These are phyloP conservation scores for Colletotrichum lini DNA, from an alignment of 2,329 filamentous ascomycete genomes.

Conservation along the genomic window DNA sequence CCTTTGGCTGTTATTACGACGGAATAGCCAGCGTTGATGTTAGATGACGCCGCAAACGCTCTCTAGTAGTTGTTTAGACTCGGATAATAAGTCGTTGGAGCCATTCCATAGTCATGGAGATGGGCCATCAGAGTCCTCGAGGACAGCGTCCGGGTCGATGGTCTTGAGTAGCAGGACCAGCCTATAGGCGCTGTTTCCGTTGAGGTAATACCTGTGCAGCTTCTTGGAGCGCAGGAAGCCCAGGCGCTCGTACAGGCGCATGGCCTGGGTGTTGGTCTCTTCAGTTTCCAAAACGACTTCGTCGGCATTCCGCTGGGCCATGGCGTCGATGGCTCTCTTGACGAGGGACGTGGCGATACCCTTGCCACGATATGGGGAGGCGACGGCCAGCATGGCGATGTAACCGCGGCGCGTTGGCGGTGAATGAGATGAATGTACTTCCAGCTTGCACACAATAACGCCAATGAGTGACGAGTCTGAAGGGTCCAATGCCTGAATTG, in stretches of 20 bases:
- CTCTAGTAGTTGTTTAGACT: background rate
- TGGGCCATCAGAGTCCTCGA: slow-evolving; percentile 53
- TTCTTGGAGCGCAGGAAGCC: slow-evolving; percentile 95
- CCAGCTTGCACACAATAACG: slow-evolving; percentile 95
- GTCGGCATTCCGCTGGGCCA: slow-evolving; percentile 87
- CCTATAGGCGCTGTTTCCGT: slow-evolving; percentile 94
- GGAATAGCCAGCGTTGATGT: background rate
- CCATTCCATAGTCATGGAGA: slow-evolving; percentile 32
- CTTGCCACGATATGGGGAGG: slow-evolving; percentile 81
- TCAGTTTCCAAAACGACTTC: slow-evolving; percentile 98
- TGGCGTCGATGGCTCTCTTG: slow-evolving; percentile 90
- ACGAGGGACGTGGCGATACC: slow-evolving; percentile 93
- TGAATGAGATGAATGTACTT: slow-evolving; percentile 88
- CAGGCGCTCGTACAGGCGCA: slow-evolving; percentile 92
- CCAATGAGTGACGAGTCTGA: slow-evolving; percentile 79
- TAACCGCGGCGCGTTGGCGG: slow-evolving; percentile 84
- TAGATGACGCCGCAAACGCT: slow-evolving; percentile 9
- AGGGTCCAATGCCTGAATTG: slow-evolving; percentile 70
- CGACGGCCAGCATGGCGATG: slow-evolving; percentile 98
- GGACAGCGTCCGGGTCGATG: slow-evolving; percentile 57
- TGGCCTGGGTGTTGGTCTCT: slow-evolving; percentile 89
- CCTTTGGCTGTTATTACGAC: background rate
- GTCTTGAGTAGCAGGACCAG: slow-evolving; percentile 84
- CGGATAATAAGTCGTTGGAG: background rate
- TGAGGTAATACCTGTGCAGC: slow-evolving; percentile 94